Percentiles rank a stretch among this genome's conserved stretches.
phyloP scores from a whole-genome alignment of 1,284 basidiomycete species.

The Paramarasmius palmivorus region DNA sequence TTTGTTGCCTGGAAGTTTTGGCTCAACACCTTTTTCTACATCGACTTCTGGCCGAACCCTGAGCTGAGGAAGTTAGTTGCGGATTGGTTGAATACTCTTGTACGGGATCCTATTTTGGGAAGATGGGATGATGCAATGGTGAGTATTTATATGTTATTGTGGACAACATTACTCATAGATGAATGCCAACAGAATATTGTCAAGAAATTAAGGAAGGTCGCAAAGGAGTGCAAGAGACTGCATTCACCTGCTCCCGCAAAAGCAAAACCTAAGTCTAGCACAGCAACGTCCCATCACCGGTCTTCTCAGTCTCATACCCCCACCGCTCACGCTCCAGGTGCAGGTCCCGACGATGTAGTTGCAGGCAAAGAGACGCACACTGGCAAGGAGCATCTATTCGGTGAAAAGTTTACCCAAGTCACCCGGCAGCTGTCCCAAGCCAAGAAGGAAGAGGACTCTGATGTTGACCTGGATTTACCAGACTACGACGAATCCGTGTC shows the following conservation, averaged over 20 bases:
- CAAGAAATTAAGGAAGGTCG: conserved; percentile 77
- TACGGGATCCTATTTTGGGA: conserved; percentile 65
- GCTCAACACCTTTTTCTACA: conserved; percentile 83
- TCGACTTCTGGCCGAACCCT: conserved; percentile 83
- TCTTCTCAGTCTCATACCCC: neutral
- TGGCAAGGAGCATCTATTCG: conserved; percentile 44
- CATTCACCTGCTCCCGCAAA: conserved; percentile 47
- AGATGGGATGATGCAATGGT: conserved; percentile 70
- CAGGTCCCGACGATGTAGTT: neutral
- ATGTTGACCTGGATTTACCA: conserved; percentile 74
- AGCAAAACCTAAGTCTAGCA: conserved; percentile 21
- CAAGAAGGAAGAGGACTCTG: conserved; percentile 53
- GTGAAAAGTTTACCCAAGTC: conserved; percentile 63
- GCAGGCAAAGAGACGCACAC: neutral
- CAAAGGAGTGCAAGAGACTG: conserved; percentile 72
- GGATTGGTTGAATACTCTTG: conserved; percentile 77
- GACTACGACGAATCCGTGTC: conserved; percentile 37
- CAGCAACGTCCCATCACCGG: neutral
- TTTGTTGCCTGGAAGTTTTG: conserved; percentile 87
- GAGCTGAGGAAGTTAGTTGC: conserved; percentile 72
- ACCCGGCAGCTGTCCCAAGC: conserved; percentile 36
- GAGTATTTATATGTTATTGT: conserved; percentile 30
- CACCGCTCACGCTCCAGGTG: neutral
- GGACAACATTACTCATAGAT: neutral
- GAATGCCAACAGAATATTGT: conserved; percentile 62